phyloP scores from a whole-genome alignment of 2,329 filamentous ascomycete species.

The Chaetomium olivaceum region DNA sequence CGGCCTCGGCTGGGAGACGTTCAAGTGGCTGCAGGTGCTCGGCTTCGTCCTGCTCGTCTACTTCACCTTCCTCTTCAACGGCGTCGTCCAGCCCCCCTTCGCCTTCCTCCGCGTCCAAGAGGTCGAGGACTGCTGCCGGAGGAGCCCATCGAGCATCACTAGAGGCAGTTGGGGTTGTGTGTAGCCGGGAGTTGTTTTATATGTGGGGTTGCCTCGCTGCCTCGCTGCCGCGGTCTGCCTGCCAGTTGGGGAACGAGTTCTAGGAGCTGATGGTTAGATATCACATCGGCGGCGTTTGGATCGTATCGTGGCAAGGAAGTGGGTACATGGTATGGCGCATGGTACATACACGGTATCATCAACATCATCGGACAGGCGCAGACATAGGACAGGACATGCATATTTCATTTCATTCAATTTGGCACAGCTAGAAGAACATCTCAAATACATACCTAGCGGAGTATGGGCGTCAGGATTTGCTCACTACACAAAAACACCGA shows the following conservation, averaged over 20 bases:
- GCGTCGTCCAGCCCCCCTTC: constrained; percentile 81
- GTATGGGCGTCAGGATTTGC: neutral
- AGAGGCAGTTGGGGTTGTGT: neutral
- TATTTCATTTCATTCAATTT: neutral
- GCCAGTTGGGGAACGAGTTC: too few relatives aligned
- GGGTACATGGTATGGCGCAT: neutral
- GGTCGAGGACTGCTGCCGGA: constrained; percentile 72
- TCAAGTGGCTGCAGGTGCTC: constrained; percentile 93
- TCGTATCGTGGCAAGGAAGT: neutral
- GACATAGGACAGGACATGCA: neutral
- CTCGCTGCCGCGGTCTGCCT: neutral
- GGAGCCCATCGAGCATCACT: constrained; percentile 75
- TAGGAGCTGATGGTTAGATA: neutral
- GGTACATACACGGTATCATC: neutral
- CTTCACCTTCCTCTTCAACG: constrained; percentile 95
- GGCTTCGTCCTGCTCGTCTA: constrained; percentile 92
- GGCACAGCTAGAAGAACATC: neutral
- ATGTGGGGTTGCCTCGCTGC: neutral
- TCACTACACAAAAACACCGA: too few relatives aligned
- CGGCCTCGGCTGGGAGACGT: constrained; percentile 91
- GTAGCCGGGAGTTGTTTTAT: neutral
- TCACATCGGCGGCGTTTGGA: neutral
- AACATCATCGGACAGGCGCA: neutral
- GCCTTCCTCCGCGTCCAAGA: constrained; percentile 61
- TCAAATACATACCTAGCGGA: neutral